A percentile compares a stretch with the other conserved stretches of the same genome.
Evolutionary conservation across 1,284 basidiomycete genomes (phyloP).

Genomic region (Microbotryum saponariae): DNA sequence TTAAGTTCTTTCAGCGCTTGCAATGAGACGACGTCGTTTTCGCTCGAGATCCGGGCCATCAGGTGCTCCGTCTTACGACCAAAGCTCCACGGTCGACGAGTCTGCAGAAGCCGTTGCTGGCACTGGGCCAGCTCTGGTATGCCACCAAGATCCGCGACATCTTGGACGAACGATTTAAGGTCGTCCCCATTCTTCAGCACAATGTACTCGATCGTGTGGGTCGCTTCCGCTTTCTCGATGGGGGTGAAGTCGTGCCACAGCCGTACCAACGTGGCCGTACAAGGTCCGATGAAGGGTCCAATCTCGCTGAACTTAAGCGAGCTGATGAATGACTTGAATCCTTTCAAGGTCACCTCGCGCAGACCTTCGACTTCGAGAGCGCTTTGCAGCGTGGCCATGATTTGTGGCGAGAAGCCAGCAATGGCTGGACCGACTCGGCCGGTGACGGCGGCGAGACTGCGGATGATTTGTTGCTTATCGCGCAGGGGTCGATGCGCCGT

Average conservation of each 20-base stretch:
- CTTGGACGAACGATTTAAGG: conserved; percentile 57
- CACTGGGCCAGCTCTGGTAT: conserved; percentile 59
- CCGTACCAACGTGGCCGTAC: conserved; percentile 73
- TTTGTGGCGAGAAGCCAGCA: conserved; percentile 70
- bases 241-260: conserved; percentile 64
- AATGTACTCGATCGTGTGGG: conserved; percentile 60
- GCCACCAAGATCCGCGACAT: conserved; percentile 66
- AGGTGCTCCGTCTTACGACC: conserved; percentile 59
- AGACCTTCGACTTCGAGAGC: conserved; percentile 66
- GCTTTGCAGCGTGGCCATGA: conserved; percentile 94
- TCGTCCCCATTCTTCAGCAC: conserved; percentile 57
- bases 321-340: conserved; percentile 73
- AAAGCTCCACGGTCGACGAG: conserved; percentile 52
- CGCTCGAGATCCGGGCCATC: conserved; percentile 64
- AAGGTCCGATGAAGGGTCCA: conserved; percentile 77
- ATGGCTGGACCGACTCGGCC: conserved; percentile 62
- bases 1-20: conserved; percentile 53
- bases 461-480: conserved; percentile 64
- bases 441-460: conserved; percentile 70
- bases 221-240: conserved; percentile 53
- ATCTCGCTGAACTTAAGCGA: conserved; percentile 64
- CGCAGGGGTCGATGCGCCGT: conserved; percentile 60
- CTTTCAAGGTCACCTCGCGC: conserved; percentile 66
- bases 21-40: conserved; percentile 71
- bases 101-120: conserved; percentile 47